These are phyloP conservation scores for Stentor coeruleus DNA, from an alignment of 73 alveolate species.

Conservation along the genomic window DNA sequence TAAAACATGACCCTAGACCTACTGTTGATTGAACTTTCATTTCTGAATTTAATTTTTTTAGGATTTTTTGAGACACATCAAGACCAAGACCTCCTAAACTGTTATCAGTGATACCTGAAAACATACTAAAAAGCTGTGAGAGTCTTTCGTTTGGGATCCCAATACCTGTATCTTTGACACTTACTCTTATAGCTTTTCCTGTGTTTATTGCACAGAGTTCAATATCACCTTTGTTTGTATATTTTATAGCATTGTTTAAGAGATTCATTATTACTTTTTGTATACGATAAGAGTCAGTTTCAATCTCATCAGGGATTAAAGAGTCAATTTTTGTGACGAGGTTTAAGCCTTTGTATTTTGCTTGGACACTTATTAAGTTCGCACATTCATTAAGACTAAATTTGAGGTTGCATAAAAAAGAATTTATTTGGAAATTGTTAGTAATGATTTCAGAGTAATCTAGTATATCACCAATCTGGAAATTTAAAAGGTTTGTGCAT, in stretches of 20 bases:
- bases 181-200: neutral
- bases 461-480: neutral
- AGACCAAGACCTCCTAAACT: neutral
- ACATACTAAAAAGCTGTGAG: neutral
- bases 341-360: neutral
- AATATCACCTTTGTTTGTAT: neutral
- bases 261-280: neutral
- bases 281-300: neutral
- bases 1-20: neutral
- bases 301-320: neutral
- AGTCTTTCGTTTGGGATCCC: neutral
- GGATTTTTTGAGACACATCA: neutral
- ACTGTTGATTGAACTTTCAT: neutral
- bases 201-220: neutral
- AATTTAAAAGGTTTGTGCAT: too few relatives aligned
- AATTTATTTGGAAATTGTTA: neutral
- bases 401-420: neutral
- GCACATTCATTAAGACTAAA: neutral
- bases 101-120: neutral
- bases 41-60: neutral
- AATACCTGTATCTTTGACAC: neutral
- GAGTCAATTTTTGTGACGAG: neutral
- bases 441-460: neutral
- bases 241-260: neutral
- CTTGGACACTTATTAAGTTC: neutral